Evolutionary conservation across 2,329 filamentous ascomycete genomes (phyloP), one percentile per base, ranked within the genome.

Genomic region (Tolypocladium paradoxum): DNA sequence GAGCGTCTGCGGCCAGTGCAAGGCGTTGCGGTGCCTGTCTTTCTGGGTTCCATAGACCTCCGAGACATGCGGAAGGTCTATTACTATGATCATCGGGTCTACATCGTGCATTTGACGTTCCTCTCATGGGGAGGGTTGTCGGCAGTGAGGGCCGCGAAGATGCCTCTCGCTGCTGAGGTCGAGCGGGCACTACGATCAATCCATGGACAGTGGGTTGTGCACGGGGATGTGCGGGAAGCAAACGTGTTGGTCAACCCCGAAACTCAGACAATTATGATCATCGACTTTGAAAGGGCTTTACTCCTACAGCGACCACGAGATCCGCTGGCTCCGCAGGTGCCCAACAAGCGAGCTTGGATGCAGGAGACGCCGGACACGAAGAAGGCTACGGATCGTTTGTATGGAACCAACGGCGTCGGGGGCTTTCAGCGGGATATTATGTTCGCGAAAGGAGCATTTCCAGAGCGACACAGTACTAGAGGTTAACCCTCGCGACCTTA

Each of bases 11-110:
- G 54, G 47, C 49, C 59, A 11, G 46, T 70, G n/a, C 65, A 75
- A 58, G 70, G 71, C 8, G 49, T 54, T 14, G 14, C 58, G 18
- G 54, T 74, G 22, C 70, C 70, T 22, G 64, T 76, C 1, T 70
- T 68, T 36, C 65, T 73, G 4, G 66, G 69, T 7, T 57, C 62
- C 12, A 61, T 74, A 37, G 64, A 73, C 58, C 65, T 74, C 31
- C 56, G 60, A 43, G 24, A 49, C 4, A 55, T 71, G 11, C 50
- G 58, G 7, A 65, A 61, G 55, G 65, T 54, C 4, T 71, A 70
- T 54, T 68, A 67, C 54, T 67, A 67, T 40, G 57, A 65, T 53
- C 53, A 63, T 48, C 57, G 61, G 9, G 64, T 70, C 2, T 58
- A 66, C 18, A 58, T 72, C 27, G 56, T 65, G n/a, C 54, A 69